These are phyloP conservation scores for Candida smagusa DNA, from an alignment of 1,139 yeast genomes.

Conservation along the genomic window DNA sequence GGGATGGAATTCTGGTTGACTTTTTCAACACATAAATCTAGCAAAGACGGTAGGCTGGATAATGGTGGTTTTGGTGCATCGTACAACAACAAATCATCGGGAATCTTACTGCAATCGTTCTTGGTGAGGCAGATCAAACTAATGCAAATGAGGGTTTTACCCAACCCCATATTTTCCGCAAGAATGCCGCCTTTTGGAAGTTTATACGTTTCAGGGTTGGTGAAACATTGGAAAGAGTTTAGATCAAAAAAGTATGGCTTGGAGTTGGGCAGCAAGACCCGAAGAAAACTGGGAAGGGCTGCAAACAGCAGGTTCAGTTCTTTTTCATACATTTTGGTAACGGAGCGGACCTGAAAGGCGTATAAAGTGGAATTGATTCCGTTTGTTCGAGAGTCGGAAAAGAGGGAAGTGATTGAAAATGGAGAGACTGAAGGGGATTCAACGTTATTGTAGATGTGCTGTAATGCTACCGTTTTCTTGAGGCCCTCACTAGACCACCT, in stretches of 20 bases:
- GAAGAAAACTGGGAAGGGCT: constrained; percentile 44
- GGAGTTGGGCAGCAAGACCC: constrained; percentile 12
- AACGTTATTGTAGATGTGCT: constrained; percentile 35
- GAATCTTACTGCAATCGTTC: constrained; percentile 47
- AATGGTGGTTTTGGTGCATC: constrained; percentile 8
- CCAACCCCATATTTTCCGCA: constrained; percentile 78
- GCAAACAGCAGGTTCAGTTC: constrained; percentile 37
- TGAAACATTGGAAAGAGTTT: constrained; percentile 20
- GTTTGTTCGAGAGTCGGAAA: constrained; percentile 17
- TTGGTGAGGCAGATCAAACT: constrained; percentile 58
- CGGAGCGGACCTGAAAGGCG: constrained; percentile 55
- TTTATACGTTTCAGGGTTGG: constrained; percentile 36
- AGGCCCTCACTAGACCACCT: too few species aligned
- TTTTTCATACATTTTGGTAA: constrained; percentile 54
- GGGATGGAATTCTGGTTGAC: constrained; percentile 50
- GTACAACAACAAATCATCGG: constrained; percentile 27
- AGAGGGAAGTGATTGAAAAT: constrained; percentile 14
- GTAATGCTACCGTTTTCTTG: constrained; percentile 17
- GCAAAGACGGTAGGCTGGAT: constrained; percentile 19
- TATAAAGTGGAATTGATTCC: constrained; percentile 54
- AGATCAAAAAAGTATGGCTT: constrained; percentile 34
- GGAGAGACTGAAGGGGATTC: constrained; percentile 31
- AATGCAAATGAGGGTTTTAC: constrained; percentile 66
- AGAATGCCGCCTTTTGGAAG: constrained; percentile 65
- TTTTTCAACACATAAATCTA: constrained; percentile 39